A percentile compares a stretch with the other conserved stretches of the same genome.
phyloP scores from a whole-genome alignment of 2,329 filamentous ascomycete genomes.

The Aureobasidium subglaciale region DNA sequence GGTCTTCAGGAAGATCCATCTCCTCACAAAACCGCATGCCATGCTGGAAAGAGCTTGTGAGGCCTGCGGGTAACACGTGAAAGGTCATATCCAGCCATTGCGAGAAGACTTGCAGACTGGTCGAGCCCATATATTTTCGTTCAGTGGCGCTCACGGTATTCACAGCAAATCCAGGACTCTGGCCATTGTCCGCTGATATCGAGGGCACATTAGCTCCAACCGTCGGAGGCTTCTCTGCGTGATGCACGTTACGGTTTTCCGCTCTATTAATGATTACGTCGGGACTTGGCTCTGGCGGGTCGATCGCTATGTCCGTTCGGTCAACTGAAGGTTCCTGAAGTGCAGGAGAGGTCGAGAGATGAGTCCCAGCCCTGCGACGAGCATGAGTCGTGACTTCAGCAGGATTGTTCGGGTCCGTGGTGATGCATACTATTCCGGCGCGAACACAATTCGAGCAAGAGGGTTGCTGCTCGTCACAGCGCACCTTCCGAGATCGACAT shows the following conservation, averaged over 20 bases:
- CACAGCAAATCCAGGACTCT: neutral
- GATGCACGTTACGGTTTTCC: no score
- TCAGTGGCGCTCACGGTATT: neutral
- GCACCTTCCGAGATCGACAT: slow-evolving; percentile 17
- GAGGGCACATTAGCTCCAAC: no score
- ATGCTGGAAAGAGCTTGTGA: slow-evolving; percentile 8
- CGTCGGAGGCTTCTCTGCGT: no score
- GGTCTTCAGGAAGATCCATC: neutral
- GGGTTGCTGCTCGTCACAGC: slow-evolving; percentile 18
- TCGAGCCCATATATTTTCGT: slow-evolving; percentile 17
- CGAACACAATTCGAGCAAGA: slow-evolving; percentile 13
- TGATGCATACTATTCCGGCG: slow-evolving; percentile 14
- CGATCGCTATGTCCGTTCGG: neutral
- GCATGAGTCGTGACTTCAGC: neutral
- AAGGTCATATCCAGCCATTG: slow-evolving; percentile 19
- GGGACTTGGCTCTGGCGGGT: no score
- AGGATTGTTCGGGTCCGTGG: slow-evolving; percentile 13
- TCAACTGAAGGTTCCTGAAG: neutral
- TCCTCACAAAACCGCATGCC: slow-evolving; percentile 14
- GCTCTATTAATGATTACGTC: no score
- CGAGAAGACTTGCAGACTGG: slow-evolving; percentile 17
- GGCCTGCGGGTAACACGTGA: neutral
- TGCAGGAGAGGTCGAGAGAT: neutral
- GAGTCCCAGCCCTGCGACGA: neutral
- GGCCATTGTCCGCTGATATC: neutral